phyloP scores from a whole-genome alignment of 1,284 basidiomycete species.

The Ustilago hordei region DNA sequence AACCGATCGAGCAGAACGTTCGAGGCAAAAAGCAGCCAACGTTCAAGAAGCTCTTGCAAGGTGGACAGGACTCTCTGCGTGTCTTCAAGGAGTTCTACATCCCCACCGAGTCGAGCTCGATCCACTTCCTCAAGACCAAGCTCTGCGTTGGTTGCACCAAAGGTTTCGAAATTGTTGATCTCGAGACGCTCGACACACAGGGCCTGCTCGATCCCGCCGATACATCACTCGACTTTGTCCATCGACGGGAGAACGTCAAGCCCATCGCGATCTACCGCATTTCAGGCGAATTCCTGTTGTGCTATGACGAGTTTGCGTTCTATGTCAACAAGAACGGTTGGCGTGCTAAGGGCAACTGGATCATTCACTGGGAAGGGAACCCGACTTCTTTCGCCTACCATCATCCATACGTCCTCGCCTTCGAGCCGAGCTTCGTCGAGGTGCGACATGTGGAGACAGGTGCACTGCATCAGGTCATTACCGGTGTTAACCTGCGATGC shows the following conservation, averaged over 20 bases:
- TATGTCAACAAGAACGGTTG: conserved; percentile 98
- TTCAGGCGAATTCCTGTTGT: conserved; percentile 94
- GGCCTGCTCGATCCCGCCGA: conserved; percentile 94
- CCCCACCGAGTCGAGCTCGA: conserved; percentile 93
- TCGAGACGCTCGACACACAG: conserved; percentile 97
- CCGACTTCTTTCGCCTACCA: conserved; percentile 94
- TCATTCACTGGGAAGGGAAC: conserved; percentile 95
- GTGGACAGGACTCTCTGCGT: conserved; percentile 92
- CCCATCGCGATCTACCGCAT: conserved; percentile 98
- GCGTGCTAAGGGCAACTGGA: conserved; percentile 88
- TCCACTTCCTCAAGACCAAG: conserved; percentile 97
- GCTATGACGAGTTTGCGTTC: conserved; percentile 99
- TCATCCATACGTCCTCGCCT: conserved; percentile 96
- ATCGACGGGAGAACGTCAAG: conserved; percentile 85
- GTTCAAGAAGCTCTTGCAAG: conserved; percentile 91
- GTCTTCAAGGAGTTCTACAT: conserved; percentile 98
- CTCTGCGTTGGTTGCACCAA: conserved; percentile 97
- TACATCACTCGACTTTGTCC: conserved; percentile 89
- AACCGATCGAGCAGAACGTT: conserved; percentile 91
- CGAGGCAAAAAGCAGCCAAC: conserved; percentile 81
- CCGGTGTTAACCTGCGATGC: conserved; percentile 75
- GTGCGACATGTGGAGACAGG: conserved; percentile 95
- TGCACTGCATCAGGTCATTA: conserved; percentile 91
- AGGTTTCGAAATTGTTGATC: conserved; percentile 99
- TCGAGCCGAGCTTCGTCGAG: conserved; percentile 96